These are phyloP conservation scores for Harringtonia lauricola DNA, from an alignment of 2,329 filamentous ascomycete species.

Conservation along the genomic window DNA sequence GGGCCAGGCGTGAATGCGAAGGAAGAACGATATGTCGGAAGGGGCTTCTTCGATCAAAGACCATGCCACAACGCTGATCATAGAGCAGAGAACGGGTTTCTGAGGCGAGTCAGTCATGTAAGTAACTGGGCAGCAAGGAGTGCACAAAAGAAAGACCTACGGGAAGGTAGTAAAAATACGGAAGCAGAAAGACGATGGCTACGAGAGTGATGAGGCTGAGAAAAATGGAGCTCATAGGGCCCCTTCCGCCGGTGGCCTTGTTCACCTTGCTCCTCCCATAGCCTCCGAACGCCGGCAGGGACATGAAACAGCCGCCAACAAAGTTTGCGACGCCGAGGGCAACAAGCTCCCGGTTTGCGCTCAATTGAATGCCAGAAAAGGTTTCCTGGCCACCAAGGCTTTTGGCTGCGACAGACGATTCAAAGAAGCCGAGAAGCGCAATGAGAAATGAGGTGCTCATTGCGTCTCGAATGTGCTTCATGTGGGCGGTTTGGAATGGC, in stretches of 20 bases:
- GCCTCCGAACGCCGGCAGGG: constrained; percentile 86
- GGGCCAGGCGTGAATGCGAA: constrained; percentile 72
- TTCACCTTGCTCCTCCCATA: constrained; percentile 96
- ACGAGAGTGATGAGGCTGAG: constrained; percentile 73
- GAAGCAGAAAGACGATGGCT: constrained; percentile 70
- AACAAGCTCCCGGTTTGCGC: constrained; percentile 86
- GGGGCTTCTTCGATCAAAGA: constrained; percentile 93
- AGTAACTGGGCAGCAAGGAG: too few species aligned
- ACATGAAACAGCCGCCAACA: constrained; percentile 85
- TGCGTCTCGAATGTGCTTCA: constrained; percentile 73
- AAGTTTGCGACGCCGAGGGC: constrained; percentile 85
- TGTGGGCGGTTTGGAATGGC: constrained; percentile 66
- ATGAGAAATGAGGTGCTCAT: constrained; percentile 91
- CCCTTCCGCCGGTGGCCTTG: constrained; percentile 79
- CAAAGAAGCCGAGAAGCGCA: constrained; percentile 93
- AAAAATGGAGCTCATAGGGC: constrained; percentile 86
- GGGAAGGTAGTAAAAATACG: constrained; percentile 93
- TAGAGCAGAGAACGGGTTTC: constrained; percentile 87
- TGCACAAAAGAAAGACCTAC: constrained; percentile 37
- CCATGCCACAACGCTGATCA: constrained; percentile 93
- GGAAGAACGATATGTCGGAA: constrained; percentile 83
- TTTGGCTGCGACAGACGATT: constrained; percentile 92
- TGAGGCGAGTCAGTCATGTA: constrained; percentile 24
- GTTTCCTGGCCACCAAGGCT: constrained; percentile 61
- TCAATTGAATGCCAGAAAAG: constrained; percentile 71